Evolutionary conservation across 192 early-diverging fungal species (phyloP).

Genomic region (Linnemannia elongata): DNA sequence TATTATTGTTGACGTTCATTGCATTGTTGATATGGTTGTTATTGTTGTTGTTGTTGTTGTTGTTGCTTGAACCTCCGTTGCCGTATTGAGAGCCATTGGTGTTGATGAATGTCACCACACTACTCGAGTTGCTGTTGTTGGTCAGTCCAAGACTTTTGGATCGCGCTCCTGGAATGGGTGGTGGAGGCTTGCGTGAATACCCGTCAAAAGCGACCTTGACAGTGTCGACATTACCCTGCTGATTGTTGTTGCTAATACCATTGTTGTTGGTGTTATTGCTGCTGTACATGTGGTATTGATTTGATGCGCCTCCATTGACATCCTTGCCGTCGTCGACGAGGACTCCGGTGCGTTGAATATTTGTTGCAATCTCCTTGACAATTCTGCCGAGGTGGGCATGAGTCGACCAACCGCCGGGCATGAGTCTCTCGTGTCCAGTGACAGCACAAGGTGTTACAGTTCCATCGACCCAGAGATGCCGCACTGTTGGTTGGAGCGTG

Average conservation of each 20-base stretch:
- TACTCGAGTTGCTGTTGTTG: conserved; percentile 7
- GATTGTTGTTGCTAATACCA: conserved; percentile 16
- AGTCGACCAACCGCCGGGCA: conserved; percentile 57
- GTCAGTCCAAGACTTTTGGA: conserved; percentile 37
- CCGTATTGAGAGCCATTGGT: conserved; percentile 28
- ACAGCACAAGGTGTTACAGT: conserved; percentile 52
- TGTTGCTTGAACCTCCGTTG: neutral
- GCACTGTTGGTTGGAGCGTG: conserved; percentile 61
- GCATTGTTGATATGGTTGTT: neutral
- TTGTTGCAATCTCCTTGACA: conserved; percentile 67
- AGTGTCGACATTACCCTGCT: neutral
- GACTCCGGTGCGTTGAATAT: conserved; percentile 54
- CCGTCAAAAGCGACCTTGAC: conserved; percentile 51
- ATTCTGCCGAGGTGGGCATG: conserved; percentile 64
- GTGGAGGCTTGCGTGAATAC: conserved; percentile 52
- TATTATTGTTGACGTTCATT: conserved; percentile 5
- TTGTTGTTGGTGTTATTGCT: conserved; percentile 6
- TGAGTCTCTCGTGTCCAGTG: conserved; percentile 60
- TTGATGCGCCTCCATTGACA: conserved; percentile 14
- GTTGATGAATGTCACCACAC: conserved; percentile 8
- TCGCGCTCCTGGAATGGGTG: conserved; percentile 44
- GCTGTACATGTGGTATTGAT: conserved; percentile 2
- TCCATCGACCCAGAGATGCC: conserved; percentile 69
- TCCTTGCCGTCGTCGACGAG: conserved; percentile 28
- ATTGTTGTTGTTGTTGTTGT: neutral